Evolutionary conservation across 2,329 filamentous ascomycete genomes (phyloP).

Genomic region (Paramyrothecium roridum): DNA sequence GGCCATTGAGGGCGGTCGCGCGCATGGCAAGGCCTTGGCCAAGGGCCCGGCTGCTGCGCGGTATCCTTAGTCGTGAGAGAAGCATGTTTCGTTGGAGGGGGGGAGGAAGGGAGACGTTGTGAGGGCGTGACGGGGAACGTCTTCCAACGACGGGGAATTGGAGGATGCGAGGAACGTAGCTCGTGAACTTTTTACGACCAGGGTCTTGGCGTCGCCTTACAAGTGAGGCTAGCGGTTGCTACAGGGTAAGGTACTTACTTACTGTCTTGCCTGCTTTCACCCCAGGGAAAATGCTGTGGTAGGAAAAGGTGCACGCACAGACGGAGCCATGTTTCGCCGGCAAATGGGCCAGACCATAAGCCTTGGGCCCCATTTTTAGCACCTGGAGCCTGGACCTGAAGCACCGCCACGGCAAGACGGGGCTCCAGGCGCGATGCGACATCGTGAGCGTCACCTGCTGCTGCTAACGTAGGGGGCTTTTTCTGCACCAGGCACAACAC

Average conservation of each 20-base stretch:
- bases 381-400: not conserved
- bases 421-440: not conserved
- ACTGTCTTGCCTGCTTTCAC: too few relatives aligned
- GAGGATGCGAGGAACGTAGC: too few relatives aligned
- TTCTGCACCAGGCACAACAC: not conserved
- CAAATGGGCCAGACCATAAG: too few relatives aligned
- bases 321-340: too few relatives aligned
- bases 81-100: constrained; percentile 35
- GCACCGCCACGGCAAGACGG: not conserved
- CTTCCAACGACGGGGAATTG: too few relatives aligned
- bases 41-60: constrained; percentile 31
- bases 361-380: too few relatives aligned
- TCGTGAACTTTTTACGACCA: not conserved
- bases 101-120: not conserved
- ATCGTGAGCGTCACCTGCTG: not conserved
- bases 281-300: too few relatives aligned
- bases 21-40: constrained; percentile 30
- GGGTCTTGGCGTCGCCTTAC: not conserved
- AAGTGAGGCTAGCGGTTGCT: not conserved
- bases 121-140: too few relatives aligned
- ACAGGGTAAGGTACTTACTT: not conserved
- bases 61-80: constrained; percentile 51
- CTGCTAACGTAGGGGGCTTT: not conserved
- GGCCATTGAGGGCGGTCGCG: constrained; percentile 25
- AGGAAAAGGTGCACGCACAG: too few relatives aligned